Evolutionary conservation across 768 basidiomycete species (phyloP), one percentile per base, ranked within the genome.

Genomic region (Phanerochaete sordida): DNA sequence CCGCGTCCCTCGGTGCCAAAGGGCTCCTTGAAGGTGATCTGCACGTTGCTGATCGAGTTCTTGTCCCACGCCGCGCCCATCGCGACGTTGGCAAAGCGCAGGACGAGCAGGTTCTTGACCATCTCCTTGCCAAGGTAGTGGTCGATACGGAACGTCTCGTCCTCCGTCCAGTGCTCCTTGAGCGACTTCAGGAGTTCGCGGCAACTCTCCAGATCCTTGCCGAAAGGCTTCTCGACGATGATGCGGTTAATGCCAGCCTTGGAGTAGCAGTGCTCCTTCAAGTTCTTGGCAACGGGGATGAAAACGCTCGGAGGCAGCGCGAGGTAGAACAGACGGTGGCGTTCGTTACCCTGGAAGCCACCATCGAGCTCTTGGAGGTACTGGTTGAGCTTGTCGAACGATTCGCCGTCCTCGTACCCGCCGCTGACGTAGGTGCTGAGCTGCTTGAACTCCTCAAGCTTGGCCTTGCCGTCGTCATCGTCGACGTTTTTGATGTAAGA

Each of bases 111-210:
- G 75, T 98, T 99, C 82, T 99, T 99, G 71, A 98, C 93, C 96
- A 99, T 98, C 83, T 99, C 96, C 79, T 99, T 99, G 59, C 96
- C 96, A 56, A 99, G 88, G 74, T 99, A 99, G 72, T 99, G 96
- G 75, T 99, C 96, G 72, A 99, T 98, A 56, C 96, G 91, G 86
- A 91, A 99, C 11, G 95, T 98, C 79, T 99, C 97, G 28, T 98
- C 93, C 75, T 99, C 96, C 2, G 81, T 80, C 95, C 95, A 99
- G 62, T 91, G 85, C 65, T 85, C 71, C 77, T 93, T 95, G 73
- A 99, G 81, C 19, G 87, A 80, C 23, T 75, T 71, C 59, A 98
- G 83, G 59, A 99, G 86, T 62, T 84, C 81, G 51, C 90, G 83
- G 58, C 90, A 91, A 9, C 91, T 92, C 0, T 91, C 84, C 62